A percentile compares a stretch with the other conserved stretches of the same genome.
phyloP scores from a whole-genome alignment of 495 filamentous ascomycete genomes.

The Cenococcum geophilum region DNA sequence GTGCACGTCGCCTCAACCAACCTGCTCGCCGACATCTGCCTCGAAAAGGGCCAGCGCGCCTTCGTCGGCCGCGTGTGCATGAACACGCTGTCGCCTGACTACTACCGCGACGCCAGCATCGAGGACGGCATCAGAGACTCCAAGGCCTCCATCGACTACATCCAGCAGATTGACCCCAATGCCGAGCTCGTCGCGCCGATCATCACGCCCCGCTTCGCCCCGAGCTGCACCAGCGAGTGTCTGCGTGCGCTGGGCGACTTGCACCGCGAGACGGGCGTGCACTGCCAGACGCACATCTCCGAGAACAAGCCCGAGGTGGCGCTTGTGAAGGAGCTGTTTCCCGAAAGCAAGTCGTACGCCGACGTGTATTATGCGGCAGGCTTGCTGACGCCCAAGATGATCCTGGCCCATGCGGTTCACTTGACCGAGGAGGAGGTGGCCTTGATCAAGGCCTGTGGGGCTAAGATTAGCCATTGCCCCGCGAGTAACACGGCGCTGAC shows the following conservation, averaged over 20 bases:
- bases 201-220: slow-evolving; percentile 87
- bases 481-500: slow-evolving; percentile 75
- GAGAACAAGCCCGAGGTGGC: slow-evolving; percentile 71
- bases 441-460: slow-evolving; percentile 53
- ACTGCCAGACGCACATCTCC: slow-evolving; percentile 85
- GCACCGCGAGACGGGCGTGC: slow-evolving; percentile 52
- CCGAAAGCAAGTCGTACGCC: slow-evolving; percentile 57
- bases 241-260: slow-evolving; percentile 59
- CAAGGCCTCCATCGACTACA: slow-evolving; percentile 57
- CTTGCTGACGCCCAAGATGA: slow-evolving; percentile 64
- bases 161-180: slow-evolving; percentile 58
- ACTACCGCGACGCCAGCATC: slow-evolving; percentile 65
- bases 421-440: slow-evolving; percentile 56
- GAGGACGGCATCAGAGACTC: slow-evolving; percentile 53
- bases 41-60: slow-evolving; percentile 71
- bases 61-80: slow-evolving; percentile 90
- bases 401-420: slow-evolving; percentile 84
- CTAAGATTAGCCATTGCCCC: slow-evolving; percentile 79
- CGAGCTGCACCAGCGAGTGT: slow-evolving; percentile 56
- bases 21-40: slow-evolving; percentile 75
- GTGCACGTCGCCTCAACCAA: slow-evolving; percentile 76
- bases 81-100: slow-evolving; percentile 65
- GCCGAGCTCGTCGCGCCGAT: slow-evolving; percentile 63
- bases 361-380: slow-evolving; percentile 69
- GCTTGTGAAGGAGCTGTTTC: slow-evolving; percentile 67